Evolutionary conservation across 116 monocot genomes (phyloP).

Genomic region (Zostera marina): DNA sequence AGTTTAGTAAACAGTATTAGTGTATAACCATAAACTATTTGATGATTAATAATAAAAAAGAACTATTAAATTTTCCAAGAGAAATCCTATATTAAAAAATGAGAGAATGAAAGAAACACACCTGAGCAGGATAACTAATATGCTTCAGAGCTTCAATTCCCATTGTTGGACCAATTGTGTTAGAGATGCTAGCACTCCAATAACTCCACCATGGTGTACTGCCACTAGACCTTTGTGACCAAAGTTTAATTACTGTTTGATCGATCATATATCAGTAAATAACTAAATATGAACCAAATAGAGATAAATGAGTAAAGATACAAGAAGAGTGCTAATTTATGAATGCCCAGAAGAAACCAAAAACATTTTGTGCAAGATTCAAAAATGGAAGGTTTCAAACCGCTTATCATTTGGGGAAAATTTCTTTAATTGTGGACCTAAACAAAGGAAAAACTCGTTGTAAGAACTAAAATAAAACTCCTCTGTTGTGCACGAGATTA

Average conservation of each 20-base stretch:
- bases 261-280: neutral
- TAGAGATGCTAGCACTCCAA: slow-evolving; percentile 84
- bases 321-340: slow-evolving; percentile 41
- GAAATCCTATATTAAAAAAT: neutral
- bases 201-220: slow-evolving; percentile 78
- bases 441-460: neutral
- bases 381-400: slow-evolving; percentile 88
- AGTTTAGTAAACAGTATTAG: too few species aligned
- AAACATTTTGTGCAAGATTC: slow-evolving; percentile 89
- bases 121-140: slow-evolving; percentile 97
- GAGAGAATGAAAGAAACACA: slow-evolving; percentile 1
- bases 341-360: slow-evolving; percentile 84
- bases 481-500: too few species aligned
- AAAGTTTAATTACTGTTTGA: slow-evolving; percentile 61
- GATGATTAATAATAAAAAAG: neutral
- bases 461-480: too few species aligned
- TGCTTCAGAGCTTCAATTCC: slow-evolving; percentile 93
- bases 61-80: neutral
- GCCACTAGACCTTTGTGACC: slow-evolving; percentile 41
- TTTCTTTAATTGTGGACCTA: slow-evolving; percentile 90
- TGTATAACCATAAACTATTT: too few species aligned
- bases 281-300: neutral
- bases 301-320: neutral
- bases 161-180: slow-evolving; percentile 93
- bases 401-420: slow-evolving; percentile 66